Base-by-base conservation (phyloP, 2,329 filamentous ascomycete species). In the Metarhizium guizhouense region DNA sequence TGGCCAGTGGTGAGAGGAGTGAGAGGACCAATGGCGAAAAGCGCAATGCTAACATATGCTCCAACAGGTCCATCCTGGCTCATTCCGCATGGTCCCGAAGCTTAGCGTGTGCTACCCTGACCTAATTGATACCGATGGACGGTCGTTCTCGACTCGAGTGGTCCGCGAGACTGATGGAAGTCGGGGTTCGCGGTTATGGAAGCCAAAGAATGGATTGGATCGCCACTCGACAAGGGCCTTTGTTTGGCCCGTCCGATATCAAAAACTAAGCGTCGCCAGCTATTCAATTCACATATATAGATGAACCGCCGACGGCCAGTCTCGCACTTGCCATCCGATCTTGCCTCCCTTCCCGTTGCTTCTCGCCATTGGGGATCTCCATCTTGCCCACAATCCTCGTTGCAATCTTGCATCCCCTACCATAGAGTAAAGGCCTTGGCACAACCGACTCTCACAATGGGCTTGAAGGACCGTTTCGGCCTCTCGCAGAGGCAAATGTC, bases 401-500 rank as follows among this genome's bases (percentile, higher is more conserved):
- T 30, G 25, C 40, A 6, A 6, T 47, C 29, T 34, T 53, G 25
- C 30, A 18, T 4, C 20, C 42, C 11, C 36, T n/a, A 14, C 2
- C 42, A 20, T 18, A 32, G 42, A 47, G 42, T 20, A 34, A 32
- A 11, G 25, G 29, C 20, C 47, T 45, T 45, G 51, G 51, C 20
- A 43, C n/a, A 29, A 34, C 20, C 20, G 43, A 14, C 14, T 32
- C 42, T n/a, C 38, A 36, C 14, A 53, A 53, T 53, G 51, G 51
- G 51, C 18, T 53, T 53, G 51, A 53, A 47, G 29, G 32, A 47
- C 14, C 51, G 51, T 13, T 47, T 53, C 18, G 51, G 51, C 51
- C 51, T 53, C 48, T 53, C 20, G 6, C 51, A 47, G 42, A 47
- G 51, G 40, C 43, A 18, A 29, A 25, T 18, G 16, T 36, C 51